phyloP scores from a whole-genome alignment of 495 filamentous ascomycete genomes.

The Penicillium turbatum region DNA sequence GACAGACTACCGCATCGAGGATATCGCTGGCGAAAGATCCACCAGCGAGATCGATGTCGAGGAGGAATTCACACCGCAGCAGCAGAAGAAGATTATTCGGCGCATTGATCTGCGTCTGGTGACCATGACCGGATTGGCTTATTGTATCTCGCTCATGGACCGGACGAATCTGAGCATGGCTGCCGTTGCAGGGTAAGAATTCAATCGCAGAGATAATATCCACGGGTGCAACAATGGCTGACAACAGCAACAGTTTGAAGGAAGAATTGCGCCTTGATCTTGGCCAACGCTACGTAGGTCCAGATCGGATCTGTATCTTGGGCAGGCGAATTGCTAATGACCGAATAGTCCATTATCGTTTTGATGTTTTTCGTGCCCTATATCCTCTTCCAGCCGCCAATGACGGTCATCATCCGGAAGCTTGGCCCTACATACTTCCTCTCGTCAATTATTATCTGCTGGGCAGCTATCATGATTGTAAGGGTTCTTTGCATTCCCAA shows the following conservation, averaged over 20 bases:
- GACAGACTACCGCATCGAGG: conserved; percentile 29
- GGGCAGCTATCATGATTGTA: conserved; percentile 47
- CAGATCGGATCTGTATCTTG: not conserved
- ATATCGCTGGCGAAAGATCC: conserved; percentile 17
- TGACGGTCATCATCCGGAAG: conserved; percentile 54
- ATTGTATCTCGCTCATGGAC: conserved; percentile 65
- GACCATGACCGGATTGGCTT: conserved; percentile 58
- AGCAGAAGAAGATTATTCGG: conserved; percentile 49
- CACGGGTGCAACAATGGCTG: not conserved
- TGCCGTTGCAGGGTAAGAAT: conserved; percentile 52
- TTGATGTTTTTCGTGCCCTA: conserved; percentile 67
- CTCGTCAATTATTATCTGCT: conserved; percentile 47
- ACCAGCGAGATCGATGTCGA: conserved; percentile 30
- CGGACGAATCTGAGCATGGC: conserved; percentile 63
- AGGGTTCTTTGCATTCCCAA: not conserved
- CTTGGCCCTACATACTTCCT: conserved; percentile 58
- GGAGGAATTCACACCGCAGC: conserved; percentile 34
- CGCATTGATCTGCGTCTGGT: conserved; percentile 62
- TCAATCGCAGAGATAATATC: not conserved
- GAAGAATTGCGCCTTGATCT: conserved; percentile 46
- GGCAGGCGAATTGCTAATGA: not conserved
- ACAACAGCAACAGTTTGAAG: conserved; percentile 37
- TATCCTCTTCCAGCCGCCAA: conserved; percentile 57
- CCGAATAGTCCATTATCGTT: conserved; percentile 48
- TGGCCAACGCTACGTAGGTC: conserved; percentile 40